Conservation (phyloP, 2,329 filamentous ascomycete species). For the Gliomastix tumulicola region DNA sequence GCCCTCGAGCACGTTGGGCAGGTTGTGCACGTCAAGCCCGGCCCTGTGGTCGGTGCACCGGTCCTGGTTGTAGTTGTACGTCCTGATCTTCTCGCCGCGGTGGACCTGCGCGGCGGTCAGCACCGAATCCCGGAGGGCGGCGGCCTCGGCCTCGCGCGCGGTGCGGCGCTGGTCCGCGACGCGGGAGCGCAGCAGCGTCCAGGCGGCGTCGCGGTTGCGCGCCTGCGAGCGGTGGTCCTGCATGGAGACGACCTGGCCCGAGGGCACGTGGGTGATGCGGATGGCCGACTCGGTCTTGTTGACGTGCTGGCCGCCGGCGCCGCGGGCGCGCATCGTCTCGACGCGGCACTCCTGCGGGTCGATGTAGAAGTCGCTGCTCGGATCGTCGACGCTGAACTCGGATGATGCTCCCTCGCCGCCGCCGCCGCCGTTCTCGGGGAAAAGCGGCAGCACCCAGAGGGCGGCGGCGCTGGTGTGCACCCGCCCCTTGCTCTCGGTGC, state of each 20-base stretch:
- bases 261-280: conserved; percentile 83
- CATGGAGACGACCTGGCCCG: conserved; percentile 80
- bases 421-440: conserved; percentile 52
- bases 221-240: conserved; percentile 90
- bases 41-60: conserved; percentile 85
- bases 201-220: conserved; percentile 81
- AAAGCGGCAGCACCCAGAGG: conserved; percentile 84
- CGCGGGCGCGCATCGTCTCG: conserved; percentile 87
- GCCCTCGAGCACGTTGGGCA: conserved; percentile 74
- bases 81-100: conserved; percentile 86
- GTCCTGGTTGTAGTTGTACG: conserved; percentile 73
- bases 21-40: conserved; percentile 70
- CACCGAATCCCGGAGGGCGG: conserved; percentile 67
- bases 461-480: conserved; percentile 91
- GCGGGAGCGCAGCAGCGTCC: conserved; percentile 75
- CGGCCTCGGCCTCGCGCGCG: conserved; percentile 74
- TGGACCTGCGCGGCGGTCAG: conserved; percentile 77
- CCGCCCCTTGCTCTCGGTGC: conserved; percentile 83
- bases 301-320: conserved; percentile 94
- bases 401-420: conserved; percentile 23
- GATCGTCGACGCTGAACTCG: conserved; percentile 66
- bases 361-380: conserved; percentile 86
- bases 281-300: conserved; percentile 98
- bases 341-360: conserved; percentile 73
- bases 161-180: conserved; percentile 76